phyloP scores from a whole-genome alignment of 2,329 filamentous ascomycete genomes.

The Rhinocladiella similis region DNA sequence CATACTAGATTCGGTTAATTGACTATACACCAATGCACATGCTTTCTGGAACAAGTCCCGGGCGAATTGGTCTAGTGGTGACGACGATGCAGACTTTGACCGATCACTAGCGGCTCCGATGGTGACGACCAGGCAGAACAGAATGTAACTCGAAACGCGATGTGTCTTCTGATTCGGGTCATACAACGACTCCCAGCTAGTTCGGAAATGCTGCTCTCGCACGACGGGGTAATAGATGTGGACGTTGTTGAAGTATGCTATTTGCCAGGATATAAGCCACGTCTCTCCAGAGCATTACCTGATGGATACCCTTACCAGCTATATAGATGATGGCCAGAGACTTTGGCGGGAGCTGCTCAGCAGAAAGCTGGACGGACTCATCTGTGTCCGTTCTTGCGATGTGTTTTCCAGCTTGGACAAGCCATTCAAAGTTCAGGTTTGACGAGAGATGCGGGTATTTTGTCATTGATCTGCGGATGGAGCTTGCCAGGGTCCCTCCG shows the following conservation, averaged over 20 bases:
- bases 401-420: constrained; percentile 1
- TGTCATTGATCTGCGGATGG: neutral
- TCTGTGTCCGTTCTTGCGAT: neutral
- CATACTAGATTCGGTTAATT: neutral
- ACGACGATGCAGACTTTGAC: neutral
- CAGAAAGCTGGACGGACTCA: neutral
- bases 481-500: neutral
- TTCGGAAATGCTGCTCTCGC: neutral
- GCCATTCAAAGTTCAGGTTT: constrained; percentile 2
- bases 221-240: constrained; percentile 1
- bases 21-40: neutral
- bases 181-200: constrained; percentile 3
- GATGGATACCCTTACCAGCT: no score
- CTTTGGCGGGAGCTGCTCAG: no score
- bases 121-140: constrained; percentile 1
- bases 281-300: no score
- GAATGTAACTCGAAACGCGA: neutral
- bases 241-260: constrained; percentile 4
- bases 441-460: neutral
- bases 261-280: neutral
- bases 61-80: constrained; percentile 2
- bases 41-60: neutral
- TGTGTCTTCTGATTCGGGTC: neutral
- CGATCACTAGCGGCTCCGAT: constrained; percentile 1
- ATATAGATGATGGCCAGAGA: no score